Evolutionary conservation across 1,284 basidiomycete species (phyloP).

Genomic region (Ustilago cynodontis): DNA sequence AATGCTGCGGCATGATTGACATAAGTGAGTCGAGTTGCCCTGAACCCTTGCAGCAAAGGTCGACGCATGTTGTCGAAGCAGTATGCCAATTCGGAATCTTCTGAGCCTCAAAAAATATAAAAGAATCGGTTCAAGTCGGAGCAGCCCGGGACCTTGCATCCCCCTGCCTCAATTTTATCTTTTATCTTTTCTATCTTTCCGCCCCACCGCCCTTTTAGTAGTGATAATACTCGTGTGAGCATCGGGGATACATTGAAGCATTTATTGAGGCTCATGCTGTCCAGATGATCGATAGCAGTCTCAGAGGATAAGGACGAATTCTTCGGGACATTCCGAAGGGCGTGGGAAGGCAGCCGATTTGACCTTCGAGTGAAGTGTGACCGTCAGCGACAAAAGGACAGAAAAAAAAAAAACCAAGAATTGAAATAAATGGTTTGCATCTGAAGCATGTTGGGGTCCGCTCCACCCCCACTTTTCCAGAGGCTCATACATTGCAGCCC

Average conservation of each 20-base stretch:
- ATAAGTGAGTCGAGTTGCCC: not conserved
- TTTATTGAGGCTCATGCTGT: too few species aligned
- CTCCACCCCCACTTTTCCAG: not conserved
- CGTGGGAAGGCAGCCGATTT: not conserved
- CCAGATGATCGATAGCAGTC: too few species aligned
- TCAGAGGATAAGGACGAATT: not conserved
- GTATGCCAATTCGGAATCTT: not conserved
- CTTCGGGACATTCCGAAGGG: not conserved
- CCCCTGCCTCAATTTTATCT: not conserved
- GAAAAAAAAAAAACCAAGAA: not conserved
- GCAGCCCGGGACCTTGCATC: not conserved
- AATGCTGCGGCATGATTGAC: not conserved
- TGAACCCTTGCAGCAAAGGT: not conserved
- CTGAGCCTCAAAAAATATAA: not conserved
- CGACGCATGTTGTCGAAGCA: not conserved
- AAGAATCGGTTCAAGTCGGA: not conserved
- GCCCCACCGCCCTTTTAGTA: too few species aligned
- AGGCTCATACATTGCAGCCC: too few species aligned
- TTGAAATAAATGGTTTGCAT: too few species aligned
- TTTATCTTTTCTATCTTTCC: not conserved
- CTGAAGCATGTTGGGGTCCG: not conserved
- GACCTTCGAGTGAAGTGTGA: too few species aligned
- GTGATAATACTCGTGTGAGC: too few species aligned
- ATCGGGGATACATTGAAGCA: too few species aligned
- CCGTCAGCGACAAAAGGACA: too few species aligned